Evolutionary conservation across 164 flowering plant species (phyloP), one percentile per base, ranked within the genome.

Genomic region (Euptelea pleiosperma): DNA sequence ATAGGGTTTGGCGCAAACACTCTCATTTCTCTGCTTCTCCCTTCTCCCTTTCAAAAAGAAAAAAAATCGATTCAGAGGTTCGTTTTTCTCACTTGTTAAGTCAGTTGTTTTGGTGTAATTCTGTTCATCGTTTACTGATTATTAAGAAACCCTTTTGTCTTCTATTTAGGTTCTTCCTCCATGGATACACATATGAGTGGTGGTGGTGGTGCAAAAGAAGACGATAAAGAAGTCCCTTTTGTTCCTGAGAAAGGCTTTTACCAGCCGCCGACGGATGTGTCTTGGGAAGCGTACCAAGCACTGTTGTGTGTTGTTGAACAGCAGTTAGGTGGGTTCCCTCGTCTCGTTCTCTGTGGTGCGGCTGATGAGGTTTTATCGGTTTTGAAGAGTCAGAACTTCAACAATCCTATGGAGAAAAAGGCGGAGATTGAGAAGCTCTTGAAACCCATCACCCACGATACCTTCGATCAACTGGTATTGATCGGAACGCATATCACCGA

Each of bases 241-340:
- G 46, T 60, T 6, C 55, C 64, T 2, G 56, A 60, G 25, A 49
- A 19, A 19, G 64, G 64, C 4, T 60, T 60, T 25, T 60, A 60
- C 29, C 64, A 60, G 19, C 64, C 64, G 1, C 50, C 56, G 11
- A 50, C 55, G 2, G 56, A 60, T n/a, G 28, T 18, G 0, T 24
- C 64, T 1, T 40, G 56, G 31, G 64, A 51, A 6, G 26, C 57
- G 3, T 61, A 61, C 28, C 57, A 61, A 24, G 57, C 57, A 1
- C 19, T 61, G 14, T 11, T 18, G 29, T 22, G 40, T 33, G 6
- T 52, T 2, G 26, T 61, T 19, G 57, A 61, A 8, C 3, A 33
- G 2, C 57, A 52, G 15, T n/a, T 52, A 2, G 50, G 57, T 3
- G 25, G 26, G 8, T 18, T 6, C n/a, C 41, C 57, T 14, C 12